Conservation (phyloP, 169 alveolate genomes). For the Sarcocystis neurona region DNA sequence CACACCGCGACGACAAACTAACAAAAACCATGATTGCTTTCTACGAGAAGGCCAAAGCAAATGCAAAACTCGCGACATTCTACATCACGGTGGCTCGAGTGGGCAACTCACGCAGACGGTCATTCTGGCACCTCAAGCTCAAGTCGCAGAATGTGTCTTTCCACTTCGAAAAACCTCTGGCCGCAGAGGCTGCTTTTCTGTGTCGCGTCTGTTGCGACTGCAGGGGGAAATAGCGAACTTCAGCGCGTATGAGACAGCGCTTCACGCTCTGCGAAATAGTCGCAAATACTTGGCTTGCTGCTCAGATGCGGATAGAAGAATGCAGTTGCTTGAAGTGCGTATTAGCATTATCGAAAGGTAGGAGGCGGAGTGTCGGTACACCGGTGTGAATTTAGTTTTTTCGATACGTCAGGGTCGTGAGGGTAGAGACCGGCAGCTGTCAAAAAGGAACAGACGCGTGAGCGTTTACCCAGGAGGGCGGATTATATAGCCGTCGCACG, state of each 20-base stretch:
- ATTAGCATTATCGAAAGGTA: constrained; percentile 69
- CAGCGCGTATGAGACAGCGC: constrained; percentile 85
- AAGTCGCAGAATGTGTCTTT: not conserved
- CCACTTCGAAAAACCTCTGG: not conserved
- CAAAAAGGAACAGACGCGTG: not conserved
- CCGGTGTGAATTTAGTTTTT: not conserved
- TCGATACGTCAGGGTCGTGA: not conserved
- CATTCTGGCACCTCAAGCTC: not conserved
- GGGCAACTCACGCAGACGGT: not conserved
- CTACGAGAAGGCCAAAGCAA: constrained; percentile 83
- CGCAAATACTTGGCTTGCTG: constrained; percentile 76
- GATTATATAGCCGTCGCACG: not conserved
- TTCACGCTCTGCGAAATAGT: constrained; percentile 83
- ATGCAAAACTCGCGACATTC: constrained; percentile 22
- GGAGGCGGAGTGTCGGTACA: not conserved
- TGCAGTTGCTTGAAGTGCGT: constrained; percentile 72
- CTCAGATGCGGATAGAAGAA: constrained; percentile 71
- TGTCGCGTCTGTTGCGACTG: not conserved
- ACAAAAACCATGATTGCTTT: constrained; percentile 83
- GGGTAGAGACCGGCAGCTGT: not conserved
- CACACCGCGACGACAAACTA: constrained; percentile 82
- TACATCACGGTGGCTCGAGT: constrained; percentile 5
- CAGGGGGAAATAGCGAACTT: constrained; percentile 83
- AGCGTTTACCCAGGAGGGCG: not conserved
- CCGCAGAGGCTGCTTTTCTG: not conserved